Conservation (phyloP, 208 protist species). For the Naegleria lovaniensis region DNA sequence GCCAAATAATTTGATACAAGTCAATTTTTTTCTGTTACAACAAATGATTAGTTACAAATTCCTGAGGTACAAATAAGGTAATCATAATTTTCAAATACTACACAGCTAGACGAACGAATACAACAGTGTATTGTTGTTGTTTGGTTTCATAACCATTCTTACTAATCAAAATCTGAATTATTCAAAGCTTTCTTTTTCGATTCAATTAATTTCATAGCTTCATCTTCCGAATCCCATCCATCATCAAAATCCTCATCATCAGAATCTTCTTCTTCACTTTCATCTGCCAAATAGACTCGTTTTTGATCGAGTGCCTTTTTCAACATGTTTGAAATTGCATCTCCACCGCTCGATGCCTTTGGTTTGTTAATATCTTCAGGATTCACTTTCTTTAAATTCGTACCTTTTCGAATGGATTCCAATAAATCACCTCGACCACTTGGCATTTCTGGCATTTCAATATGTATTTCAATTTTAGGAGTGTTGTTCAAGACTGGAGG, state of each 20-base stretch:
- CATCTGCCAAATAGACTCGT: background rate
- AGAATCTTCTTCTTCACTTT: background rate
- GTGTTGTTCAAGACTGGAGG: background rate
- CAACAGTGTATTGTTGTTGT: too few species aligned
- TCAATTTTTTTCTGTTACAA: too few species aligned
- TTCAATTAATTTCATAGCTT: background rate
- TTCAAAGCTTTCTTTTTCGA: background rate
- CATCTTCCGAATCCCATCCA: background rate
- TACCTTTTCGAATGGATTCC: background rate
- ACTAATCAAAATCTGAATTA: background rate
- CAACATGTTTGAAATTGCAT: background rate
- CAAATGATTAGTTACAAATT: too few species aligned
- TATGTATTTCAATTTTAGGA: background rate
- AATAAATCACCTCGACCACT: background rate
- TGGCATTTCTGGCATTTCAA: background rate
- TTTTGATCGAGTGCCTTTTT: background rate
- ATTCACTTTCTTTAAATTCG: background rate
- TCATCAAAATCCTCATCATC: background rate
- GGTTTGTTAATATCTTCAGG: background rate
- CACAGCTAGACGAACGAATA: too few species aligned
- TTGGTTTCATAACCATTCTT: too few species aligned
- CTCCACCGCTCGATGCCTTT: background rate
- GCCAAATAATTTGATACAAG: too few species aligned
- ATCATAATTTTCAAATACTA: too few species aligned
- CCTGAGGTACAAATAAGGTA: too few species aligned